These are phyloP conservation scores for Penicillium palitans DNA, from an alignment of 2,329 filamentous ascomycete species.

Conservation along the genomic window DNA sequence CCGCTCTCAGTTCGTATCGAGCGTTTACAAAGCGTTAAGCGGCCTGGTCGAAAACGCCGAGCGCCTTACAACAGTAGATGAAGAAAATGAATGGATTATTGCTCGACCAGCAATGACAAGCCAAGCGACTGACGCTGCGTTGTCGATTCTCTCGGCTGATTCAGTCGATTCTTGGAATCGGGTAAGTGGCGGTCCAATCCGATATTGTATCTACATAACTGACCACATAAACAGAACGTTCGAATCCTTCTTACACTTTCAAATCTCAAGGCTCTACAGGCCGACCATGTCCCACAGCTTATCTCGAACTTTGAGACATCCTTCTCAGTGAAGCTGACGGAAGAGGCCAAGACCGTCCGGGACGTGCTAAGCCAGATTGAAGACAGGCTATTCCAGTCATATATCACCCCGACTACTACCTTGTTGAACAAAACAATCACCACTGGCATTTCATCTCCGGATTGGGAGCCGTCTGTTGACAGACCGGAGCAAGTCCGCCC, in stretches of 20 bases:
- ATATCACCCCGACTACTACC: conserved; percentile 75
- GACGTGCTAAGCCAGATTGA: conserved; percentile 92
- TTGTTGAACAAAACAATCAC: conserved; percentile 69
- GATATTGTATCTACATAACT: conserved; percentile 5
- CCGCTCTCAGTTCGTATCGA: conserved; percentile 86
- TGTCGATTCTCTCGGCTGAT: conserved; percentile 49
- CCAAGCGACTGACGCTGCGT: conserved; percentile 34
- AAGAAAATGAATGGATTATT: conserved; percentile 54
- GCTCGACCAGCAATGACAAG: conserved; percentile 40
- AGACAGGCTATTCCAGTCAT: conserved; percentile 84
- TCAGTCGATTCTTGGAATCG: conserved; percentile 55
- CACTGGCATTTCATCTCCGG: conserved; percentile 66
- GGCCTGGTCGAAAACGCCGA: conserved; percentile 98
- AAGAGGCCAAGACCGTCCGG: conserved; percentile 87
- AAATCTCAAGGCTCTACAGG: conserved; percentile 81
- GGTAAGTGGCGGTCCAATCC: conserved; percentile 40
- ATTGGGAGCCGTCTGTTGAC: conserved; percentile 65
- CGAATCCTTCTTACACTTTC: conserved; percentile 92
- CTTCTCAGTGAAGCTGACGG: conserved; percentile 91
- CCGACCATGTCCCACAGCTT: conserved; percentile 81
- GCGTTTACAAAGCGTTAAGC: conserved; percentile 87
- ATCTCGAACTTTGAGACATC: conserved; percentile 89
- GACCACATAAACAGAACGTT: conserved; percentile 64
- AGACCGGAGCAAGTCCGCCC: conserved; percentile 73
- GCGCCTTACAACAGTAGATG: conserved; percentile 64